Evolutionary conservation across 257 asterid genomes (phyloP).

Genomic region (Striga asiatica): DNA sequence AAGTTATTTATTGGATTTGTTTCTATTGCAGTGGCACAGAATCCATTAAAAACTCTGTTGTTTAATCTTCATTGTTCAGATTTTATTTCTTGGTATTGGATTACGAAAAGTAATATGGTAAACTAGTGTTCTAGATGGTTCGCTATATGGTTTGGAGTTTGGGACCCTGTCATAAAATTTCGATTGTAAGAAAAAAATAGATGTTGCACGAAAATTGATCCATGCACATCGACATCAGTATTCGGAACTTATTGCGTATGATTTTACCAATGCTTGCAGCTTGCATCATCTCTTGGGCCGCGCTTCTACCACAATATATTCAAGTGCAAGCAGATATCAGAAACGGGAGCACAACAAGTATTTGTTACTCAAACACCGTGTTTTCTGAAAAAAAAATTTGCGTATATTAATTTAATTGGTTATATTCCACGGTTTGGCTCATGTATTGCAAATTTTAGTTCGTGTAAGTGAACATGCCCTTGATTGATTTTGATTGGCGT

Average conservation of each 20-base stretch:
- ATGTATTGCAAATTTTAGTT: slow-evolving; percentile 1
- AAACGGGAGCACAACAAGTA: slow-evolving; percentile 97
- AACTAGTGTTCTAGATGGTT: too few species aligned
- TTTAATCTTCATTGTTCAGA: not conserved
- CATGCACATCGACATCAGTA: slow-evolving; percentile 2
- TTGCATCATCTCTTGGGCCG: slow-evolving; percentile 90
- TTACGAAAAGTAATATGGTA: not conserved
- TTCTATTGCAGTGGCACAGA: not conserved
- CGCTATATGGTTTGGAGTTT: too few species aligned
- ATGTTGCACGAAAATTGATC: slow-evolving; percentile 7
- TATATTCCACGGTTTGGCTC: too few species aligned
- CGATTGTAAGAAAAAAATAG: not conserved
- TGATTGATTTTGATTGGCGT: not conserved
- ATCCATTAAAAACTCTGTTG: not conserved
- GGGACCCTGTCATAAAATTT: too few species aligned
- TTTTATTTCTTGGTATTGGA: not conserved
- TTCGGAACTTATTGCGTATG: too few species aligned
- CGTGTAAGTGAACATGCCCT: slow-evolving; percentile 1
- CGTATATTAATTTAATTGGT: too few species aligned
- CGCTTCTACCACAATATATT: slow-evolving; percentile 87
- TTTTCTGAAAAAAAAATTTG: not conserved
- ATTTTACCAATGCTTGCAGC: slow-evolving; percentile 40
- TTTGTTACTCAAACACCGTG: not conserved
- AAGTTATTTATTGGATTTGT: not conserved
- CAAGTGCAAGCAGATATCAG: slow-evolving; percentile 97